Evolutionary conservation across 1,284 basidiomycete species (phyloP), one percentile per base, ranked within the genome.

Genomic region (Sporisorium scitamineum): DNA sequence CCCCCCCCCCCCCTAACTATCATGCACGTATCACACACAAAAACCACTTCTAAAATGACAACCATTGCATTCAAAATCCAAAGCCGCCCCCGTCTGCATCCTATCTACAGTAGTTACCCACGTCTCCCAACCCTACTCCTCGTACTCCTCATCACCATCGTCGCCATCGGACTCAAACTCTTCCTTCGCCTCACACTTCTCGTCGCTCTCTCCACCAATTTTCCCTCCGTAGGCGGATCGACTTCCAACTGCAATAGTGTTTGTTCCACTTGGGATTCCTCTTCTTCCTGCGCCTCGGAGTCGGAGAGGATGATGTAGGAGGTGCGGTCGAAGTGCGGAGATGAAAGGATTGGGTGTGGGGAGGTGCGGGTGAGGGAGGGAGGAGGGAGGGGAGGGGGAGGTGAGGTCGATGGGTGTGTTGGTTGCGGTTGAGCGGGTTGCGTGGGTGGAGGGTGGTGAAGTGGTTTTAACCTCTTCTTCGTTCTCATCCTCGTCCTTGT

Each of bases 241-340:
- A 68, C 5, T 13, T 57, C 44, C 2, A 68, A 50, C 20, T 61
- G 50, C 6, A 68, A 39, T 1, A 54, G 52, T 1, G 53, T 37
- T 18, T 68, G 39, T 10, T 42, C 39, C n/a, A 42, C 65, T 9
- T 61, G 5, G n/a, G n/a, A n/a, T 14, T 60, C 55, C 5, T 31
- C 51, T 1, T 47, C 55, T 3, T 52, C 54, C 16, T n/a, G n/a
- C n/a, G 57, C 54, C 0, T 60, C 57, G 20, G 20, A 18, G 45
- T 64, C 61, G n/a, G 58, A 52, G 45, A 70, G 20, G 62, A 70
- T 61, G 54, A 61, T 61, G 62, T 70, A 70, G 3, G 39, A 24
- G 0, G 58, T 29, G 6, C 68, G 32, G 29, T 70, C 54, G 39
- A 70, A 70, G 6, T 16, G 13, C 1, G 51, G 26, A 0, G 24